Evolutionary conservation across 257 asterid genomes (phyloP).

Genomic region (Orobanche coerulescens): DNA sequence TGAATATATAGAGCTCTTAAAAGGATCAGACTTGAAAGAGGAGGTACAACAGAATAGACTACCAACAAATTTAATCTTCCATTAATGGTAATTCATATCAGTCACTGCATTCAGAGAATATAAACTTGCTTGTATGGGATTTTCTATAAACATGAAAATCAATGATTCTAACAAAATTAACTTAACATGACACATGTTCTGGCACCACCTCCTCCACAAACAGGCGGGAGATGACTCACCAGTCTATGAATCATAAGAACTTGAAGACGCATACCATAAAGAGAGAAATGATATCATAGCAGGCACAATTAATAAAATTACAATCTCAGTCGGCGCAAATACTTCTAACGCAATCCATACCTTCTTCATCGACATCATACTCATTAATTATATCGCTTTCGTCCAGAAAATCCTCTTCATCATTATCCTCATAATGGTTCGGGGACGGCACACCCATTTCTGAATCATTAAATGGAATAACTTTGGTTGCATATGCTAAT

Average conservation of each 20-base stretch:
- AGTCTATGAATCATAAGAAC: not conserved
- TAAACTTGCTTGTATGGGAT: not conserved
- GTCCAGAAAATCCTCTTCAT: too few species aligned
- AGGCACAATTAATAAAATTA: not conserved
- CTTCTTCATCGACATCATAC: too few species aligned
- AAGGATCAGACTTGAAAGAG: not conserved
- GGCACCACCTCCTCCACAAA: not conserved
- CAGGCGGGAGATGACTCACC: conserved; percentile 1
- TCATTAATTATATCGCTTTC: too few species aligned
- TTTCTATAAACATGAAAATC: not conserved
- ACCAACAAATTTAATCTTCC: not conserved
- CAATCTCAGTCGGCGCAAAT: not conserved
- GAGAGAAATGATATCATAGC: not conserved
- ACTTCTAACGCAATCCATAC: conserved; percentile 20
- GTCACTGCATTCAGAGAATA: not conserved
- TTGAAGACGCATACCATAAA: not conserved
- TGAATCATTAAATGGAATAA: conserved; percentile 5
- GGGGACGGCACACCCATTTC: conserved; percentile 30
- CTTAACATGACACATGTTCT: not conserved
- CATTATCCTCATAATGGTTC: conserved; percentile 31
- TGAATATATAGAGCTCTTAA: not conserved
- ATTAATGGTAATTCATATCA: not conserved
- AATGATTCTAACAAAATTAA: not conserved
- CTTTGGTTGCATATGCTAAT: not conserved
- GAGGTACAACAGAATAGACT: not conserved